Evolutionary conservation across 768 basidiomycete genomes (phyloP), one percentile per base, ranked within the genome.

Genomic region (Leccinum boreale): DNA sequence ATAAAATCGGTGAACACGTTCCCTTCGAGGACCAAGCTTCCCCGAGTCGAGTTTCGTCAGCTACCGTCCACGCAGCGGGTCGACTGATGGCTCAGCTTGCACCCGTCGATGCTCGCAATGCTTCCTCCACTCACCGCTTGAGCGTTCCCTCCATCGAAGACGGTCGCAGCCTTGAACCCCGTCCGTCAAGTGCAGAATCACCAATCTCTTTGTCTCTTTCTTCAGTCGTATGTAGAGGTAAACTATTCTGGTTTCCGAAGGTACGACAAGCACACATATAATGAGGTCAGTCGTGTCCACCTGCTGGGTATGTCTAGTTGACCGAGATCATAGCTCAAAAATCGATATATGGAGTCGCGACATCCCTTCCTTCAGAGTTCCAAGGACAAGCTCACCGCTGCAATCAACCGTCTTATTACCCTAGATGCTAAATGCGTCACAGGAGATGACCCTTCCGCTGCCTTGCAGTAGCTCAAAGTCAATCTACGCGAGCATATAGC

Each of bases 401-500:
- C 81, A 12, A 80, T 90, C 36, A 71, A 77, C 26, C 76, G 75
- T 6, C 81, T 98, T 15, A 71, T 89, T 23, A 79, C 83, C 17
- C 72, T 95, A 15, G 98, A 97, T 69, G 81, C 94, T 21, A 87
- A 89, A 64, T 93, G 96, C 61, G 90, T 95, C 29, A 86, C 90
- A 79, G 78, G 31, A 2, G n/a, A n/a, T n/a, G n/a, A n/a, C n/a
- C n/a, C n/a, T 21, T 72, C 77, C 2, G 69, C 81, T n/a, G n/a
- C n/a, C n/a, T n/a, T n/a, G n/a, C n/a, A n/a, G n/a, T n/a, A n/a
- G n/a, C n/a, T n/a, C n/a, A n/a, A n/a, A n/a, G 79, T 93, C 15
- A 86, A 94, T 70, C 87, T 94, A 56, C 85, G 94, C 19, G 94
- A 98, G 73, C 89, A 93, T 68, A 90, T 98, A 60, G 95, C 96